Base-by-base conservation (phyloP, 108 stramenopile genomes). In the Epipyxis sp. region DNA sequence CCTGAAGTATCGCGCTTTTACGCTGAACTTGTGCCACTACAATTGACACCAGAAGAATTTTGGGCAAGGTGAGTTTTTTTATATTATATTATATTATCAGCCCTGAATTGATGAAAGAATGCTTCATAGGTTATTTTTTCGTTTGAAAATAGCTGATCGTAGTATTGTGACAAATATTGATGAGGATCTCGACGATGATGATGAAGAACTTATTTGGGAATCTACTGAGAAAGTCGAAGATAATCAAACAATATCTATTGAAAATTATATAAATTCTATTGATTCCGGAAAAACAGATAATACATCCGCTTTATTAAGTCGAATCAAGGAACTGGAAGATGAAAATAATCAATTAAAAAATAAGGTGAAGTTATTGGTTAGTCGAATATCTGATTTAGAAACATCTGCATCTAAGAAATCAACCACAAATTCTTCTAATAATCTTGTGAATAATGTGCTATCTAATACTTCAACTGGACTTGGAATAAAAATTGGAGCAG, bases 1-100 rank as follows among this genome's bases (percentile, higher is more conserved):
- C 46, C 44, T 29, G 71, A 74, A 20, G 71, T 74, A 3, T 74
- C 71, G 3, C 44, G 44, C 27, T 74, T 74, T 39, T 74, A 74
- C 43, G 71, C 71, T 10, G 71, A 74, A 54, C 71, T 74, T 13
- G 71, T 74, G n/a, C 71, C 71, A 6, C 32, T 46, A 29, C 46
- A 74, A 20, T 43, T 74, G 10, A 43, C 71, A 42, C 46, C 71
- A 27, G 71, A 74, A 34, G 50, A 46, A 25, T 74, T 74, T 39
- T 74, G 71, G 71, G 71, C 71, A 27, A 6, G 71, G 65, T 68
- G 40, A 20, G 13, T 13, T 68, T 37, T 13, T 41, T 37, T 40
- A 25, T 20, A 68, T 68, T 13, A 68, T n/a, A 40, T 41, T 68
- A 13, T 25, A 68, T 68, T 20, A n/a, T n/a, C n/a, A n/a, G n/a